phyloP scores from a whole-genome alignment of 129 eudicot species.

The Lonicera japonica region DNA sequence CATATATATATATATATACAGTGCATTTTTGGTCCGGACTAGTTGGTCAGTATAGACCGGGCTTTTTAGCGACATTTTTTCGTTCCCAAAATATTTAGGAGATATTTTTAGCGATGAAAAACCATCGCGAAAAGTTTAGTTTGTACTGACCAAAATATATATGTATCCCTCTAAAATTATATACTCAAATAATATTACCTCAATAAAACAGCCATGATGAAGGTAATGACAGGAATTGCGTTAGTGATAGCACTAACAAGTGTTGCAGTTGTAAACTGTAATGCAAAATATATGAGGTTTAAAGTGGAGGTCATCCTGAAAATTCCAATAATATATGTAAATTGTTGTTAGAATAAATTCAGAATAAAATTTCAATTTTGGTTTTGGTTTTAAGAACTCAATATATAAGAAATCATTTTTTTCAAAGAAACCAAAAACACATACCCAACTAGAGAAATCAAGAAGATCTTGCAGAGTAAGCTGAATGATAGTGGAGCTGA shows the following conservation, averaged over 20 bases:
- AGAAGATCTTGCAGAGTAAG: constrained; percentile 15
- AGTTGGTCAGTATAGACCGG: too few species aligned
- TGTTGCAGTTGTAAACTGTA: constrained; percentile 12
- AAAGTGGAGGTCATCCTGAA: not conserved
- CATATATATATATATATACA: too few species aligned
- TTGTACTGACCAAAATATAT: too few species aligned
- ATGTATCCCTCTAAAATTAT: too few species aligned
- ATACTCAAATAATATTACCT: constrained; percentile 21
- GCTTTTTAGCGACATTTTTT: too few species aligned
- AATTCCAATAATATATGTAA: not conserved
- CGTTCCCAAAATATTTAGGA: too few species aligned
- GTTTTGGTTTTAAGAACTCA: too few species aligned
- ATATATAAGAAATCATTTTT: not conserved
- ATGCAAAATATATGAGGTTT: not conserved
- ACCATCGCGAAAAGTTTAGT: too few species aligned
- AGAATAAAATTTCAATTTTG: too few species aligned
- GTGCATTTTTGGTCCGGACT: too few species aligned
- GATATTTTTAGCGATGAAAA: too few species aligned
- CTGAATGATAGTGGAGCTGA: constrained; percentile 8
- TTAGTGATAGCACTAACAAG: constrained; percentile 17
- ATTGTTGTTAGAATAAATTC: too few species aligned
- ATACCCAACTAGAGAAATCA: constrained; percentile 18
- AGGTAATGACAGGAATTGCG: constrained; percentile 15
- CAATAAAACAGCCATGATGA: constrained; percentile 15
- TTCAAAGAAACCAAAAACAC: not conserved